Conservation (phyloP, 2,329 filamentous ascomycete genomes). For the Coniella lustricola region DNA sequence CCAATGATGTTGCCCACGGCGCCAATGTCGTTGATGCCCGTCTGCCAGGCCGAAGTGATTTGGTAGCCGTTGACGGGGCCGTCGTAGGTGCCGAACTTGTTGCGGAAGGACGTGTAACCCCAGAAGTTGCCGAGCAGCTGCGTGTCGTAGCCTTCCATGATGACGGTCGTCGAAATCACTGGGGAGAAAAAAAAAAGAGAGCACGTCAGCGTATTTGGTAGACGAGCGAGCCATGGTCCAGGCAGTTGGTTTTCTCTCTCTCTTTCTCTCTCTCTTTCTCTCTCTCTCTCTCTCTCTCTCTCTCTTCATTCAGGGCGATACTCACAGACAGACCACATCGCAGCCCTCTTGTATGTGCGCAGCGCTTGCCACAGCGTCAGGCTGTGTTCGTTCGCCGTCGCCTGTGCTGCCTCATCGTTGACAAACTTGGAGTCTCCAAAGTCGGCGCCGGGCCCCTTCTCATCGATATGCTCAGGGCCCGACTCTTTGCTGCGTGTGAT, state of each 20-base stretch:
- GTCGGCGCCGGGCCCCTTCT: constrained; percentile 23
- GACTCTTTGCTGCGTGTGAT: constrained; percentile 13
- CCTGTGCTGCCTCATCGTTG: constrained; percentile 29
- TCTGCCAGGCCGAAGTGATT: constrained; percentile 45
- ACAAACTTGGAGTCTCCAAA: constrained; percentile 29
- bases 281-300: too few species aligned
- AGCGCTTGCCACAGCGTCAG: constrained; percentile 28
- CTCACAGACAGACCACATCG: constrained; percentile 34
- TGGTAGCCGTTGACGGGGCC: constrained; percentile 32
- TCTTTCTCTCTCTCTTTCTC: too few species aligned
- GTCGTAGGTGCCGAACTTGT: constrained; percentile 33
- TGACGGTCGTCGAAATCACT: constrained; percentile 38
- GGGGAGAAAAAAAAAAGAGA: neutral
- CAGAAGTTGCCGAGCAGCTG: constrained; percentile 40
- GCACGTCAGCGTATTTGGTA: neutral
- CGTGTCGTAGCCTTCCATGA: constrained; percentile 47
- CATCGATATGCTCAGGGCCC: constrained; percentile 12
- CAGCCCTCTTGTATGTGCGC: constrained; percentile 34
- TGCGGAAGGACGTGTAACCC: constrained; percentile 33
- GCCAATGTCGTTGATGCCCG: constrained; percentile 34
- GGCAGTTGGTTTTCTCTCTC: too few species aligned
- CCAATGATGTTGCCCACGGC: constrained; percentile 31
- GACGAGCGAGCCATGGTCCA: too few species aligned
- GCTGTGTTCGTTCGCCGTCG: constrained; percentile 31
- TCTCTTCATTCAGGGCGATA: neutral